Evolutionary conservation across 2,329 filamentous ascomycete genomes (phyloP), one percentile per base, ranked within the genome.

Genomic region (Apiospora pterosperma): DNA sequence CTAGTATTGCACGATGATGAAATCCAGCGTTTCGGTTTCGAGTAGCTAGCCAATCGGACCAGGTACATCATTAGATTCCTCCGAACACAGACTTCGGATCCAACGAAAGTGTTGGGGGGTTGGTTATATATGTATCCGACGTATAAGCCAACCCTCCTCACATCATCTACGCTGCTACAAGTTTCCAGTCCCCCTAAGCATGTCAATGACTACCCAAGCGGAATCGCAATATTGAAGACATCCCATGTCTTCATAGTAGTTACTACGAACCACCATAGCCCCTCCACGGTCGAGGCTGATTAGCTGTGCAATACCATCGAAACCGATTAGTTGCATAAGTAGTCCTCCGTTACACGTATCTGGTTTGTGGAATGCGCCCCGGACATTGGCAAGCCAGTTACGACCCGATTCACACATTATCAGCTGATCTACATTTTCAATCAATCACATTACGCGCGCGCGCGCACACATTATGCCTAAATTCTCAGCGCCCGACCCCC

Each of bases 401-500:
- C 34, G n/a, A 23, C 31, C n/a, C 5, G 23, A 38, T 25, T 38
- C n/a, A 39, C 36, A 60, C 21, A 16, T 23, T 21, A 60, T 3
- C 19, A 25, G 34, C 36, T 19, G 25, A 8, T 4, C n/a, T 14
- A 12, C n/a, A n/a, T 21, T 21, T n/a, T 23, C 48, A 7, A 19
- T 23, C 31, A 28, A 58, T 34, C 23, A 31, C 5, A n/a, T n/a
- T n/a, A n/a, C n/a, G n/a, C n/a, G n/a, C n/a, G n/a, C n/a, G n/a
- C n/a, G 21, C 34, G 16, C 58, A 25, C 38, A 10, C 10, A 60
- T 5, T 8, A 21, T 36, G 34, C 36, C 34, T 4, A 60, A 60
- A 60, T 12, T 39, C 36, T 25, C 36, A 25, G 34, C 38, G 19
- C 66, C 67, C 2, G 66, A 72, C 59, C 69, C 73, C 2, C 71